Evolutionary conservation across 2,329 filamentous ascomycete species (phyloP).

Genomic region (Calonectria ilicicola): DNA sequence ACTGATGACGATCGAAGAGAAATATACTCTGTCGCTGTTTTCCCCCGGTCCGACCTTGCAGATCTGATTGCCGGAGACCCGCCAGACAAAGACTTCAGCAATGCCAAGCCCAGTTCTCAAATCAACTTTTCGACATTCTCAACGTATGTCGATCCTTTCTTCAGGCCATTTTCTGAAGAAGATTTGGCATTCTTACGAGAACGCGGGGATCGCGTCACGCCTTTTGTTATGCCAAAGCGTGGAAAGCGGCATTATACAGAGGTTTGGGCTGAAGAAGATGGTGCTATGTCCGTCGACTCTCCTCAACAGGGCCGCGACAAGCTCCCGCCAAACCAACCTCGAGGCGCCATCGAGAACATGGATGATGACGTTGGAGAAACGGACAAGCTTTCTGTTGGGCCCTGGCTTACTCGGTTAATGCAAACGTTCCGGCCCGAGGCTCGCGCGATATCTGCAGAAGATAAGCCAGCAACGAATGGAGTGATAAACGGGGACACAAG

Average conservation of each 20-base stretch:
- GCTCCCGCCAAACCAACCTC: slow-evolving; percentile 82
- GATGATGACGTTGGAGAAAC: slow-evolving; percentile 89
- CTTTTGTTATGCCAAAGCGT: slow-evolving; percentile 88
- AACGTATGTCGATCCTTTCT: slow-evolving; percentile 92
- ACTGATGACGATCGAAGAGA: slow-evolving; percentile 85
- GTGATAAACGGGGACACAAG: slow-evolving; percentile 65
- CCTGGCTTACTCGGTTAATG: slow-evolving; percentile 84
- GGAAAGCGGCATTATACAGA: slow-evolving; percentile 90
- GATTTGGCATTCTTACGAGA: slow-evolving; percentile 94
- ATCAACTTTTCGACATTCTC: slow-evolving; percentile 94
- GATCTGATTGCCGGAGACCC: slow-evolving; percentile 90
- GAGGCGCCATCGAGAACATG: slow-evolving; percentile 88
- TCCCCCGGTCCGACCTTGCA: slow-evolving; percentile 82
- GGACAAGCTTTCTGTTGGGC: slow-evolving; percentile 89
- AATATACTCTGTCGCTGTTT: slow-evolving; percentile 88
- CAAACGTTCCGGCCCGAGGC: slow-evolving; percentile 84
- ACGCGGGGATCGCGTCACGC: slow-evolving; percentile 83
- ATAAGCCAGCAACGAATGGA: slow-evolving; percentile 66
- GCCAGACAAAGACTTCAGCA: slow-evolving; percentile 96
- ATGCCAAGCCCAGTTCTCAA: slow-evolving; percentile 91
- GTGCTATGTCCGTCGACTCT: slow-evolving; percentile 78
- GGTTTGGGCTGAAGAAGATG: slow-evolving; percentile 95
- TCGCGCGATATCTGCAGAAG: slow-evolving; percentile 66
- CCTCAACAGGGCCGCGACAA: slow-evolving; percentile 72
- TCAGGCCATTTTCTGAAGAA: slow-evolving; percentile 90